These are phyloP conservation scores for Scutellaria baicalensis DNA, from an alignment of 257 asterid genomes.

Conservation along the genomic window DNA sequence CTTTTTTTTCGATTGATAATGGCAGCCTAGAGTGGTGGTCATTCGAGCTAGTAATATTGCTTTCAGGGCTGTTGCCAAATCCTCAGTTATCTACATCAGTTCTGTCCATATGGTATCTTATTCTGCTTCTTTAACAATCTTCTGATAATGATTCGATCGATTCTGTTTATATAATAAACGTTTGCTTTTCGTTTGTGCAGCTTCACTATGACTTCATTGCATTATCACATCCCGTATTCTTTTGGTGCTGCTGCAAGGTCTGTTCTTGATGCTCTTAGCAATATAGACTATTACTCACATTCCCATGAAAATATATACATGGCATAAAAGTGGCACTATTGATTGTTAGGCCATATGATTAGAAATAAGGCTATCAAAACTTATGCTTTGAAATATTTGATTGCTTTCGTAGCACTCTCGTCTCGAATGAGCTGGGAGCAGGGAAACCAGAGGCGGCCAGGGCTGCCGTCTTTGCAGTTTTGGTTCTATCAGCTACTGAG, in stretches of 20 bases:
- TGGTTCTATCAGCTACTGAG: slow-evolving; percentile 45
- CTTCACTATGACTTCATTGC: slow-evolving; percentile 30
- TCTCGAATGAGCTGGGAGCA: slow-evolving; percentile 83
- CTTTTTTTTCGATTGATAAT: neutral
- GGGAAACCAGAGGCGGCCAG: slow-evolving; percentile 62
- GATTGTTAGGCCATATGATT: neutral
- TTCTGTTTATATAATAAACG: neutral
- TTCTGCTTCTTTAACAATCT: neutral
- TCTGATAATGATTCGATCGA: neutral
- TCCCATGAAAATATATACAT: neutral
- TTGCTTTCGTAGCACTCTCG: slow-evolving; percentile 43
- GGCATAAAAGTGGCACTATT: neutral
- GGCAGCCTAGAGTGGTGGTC: slow-evolving; percentile 80
- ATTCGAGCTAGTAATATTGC: slow-evolving; percentile 56
- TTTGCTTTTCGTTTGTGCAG: slow-evolving; percentile 19
- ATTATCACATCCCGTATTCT: slow-evolving; percentile 43
- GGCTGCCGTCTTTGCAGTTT: slow-evolving; percentile 36
- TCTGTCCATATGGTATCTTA: slow-evolving; percentile 54
- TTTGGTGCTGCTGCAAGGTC: slow-evolving; percentile 65
- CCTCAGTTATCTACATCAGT: slow-evolving; percentile 65
- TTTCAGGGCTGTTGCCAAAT: slow-evolving; percentile 68
- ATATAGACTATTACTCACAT: neutral
- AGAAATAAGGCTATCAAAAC: neutral
- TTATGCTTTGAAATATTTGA: too few species aligned
- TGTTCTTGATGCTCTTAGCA: neutral